phyloP scores from a whole-genome alignment of 805 yeast species.

The Dipodascus albidus region DNA sequence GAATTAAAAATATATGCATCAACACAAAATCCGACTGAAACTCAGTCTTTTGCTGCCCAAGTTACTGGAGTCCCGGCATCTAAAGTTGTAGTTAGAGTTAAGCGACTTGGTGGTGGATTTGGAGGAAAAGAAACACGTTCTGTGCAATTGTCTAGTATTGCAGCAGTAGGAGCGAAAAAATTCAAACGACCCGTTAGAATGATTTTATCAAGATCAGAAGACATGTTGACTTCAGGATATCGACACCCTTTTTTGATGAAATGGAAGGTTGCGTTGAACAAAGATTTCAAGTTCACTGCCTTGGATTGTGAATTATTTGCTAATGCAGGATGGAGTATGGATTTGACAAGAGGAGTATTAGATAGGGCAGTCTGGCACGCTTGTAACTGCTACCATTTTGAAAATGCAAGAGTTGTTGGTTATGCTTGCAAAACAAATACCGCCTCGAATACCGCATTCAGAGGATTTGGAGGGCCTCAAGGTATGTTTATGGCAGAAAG shows the following conservation, averaged over 20 bases:
- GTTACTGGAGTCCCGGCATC: constrained; percentile 33
- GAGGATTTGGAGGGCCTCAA: constrained; percentile 42
- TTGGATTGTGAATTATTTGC: constrained; percentile 31
- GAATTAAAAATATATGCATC: constrained; percentile 35
- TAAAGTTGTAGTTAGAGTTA: constrained; percentile 31
- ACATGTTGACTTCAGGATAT: constrained; percentile 36
- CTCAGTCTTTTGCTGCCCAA: constrained; percentile 33
- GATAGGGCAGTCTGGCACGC: constrained; percentile 36
- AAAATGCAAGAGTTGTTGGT: constrained; percentile 29
- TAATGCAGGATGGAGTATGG: constrained; percentile 40
- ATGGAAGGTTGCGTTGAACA: constrained; percentile 34
- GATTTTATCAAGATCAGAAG: constrained; percentile 32
- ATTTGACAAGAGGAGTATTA: constrained; percentile 37
- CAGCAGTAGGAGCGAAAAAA: constrained; percentile 34
- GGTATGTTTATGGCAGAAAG: constrained; percentile 36
- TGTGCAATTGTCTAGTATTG: constrained; percentile 29
- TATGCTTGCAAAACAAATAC: constrained; percentile 34
- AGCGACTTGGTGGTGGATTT: constrained; percentile 39
- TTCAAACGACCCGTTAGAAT: constrained; percentile 33
- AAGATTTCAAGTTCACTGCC: constrained; percentile 31
- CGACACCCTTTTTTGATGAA: constrained; percentile 36
- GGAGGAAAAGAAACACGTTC: constrained; percentile 39
- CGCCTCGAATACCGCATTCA: constrained; percentile 38
- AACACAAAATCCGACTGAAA: constrained; percentile 35
- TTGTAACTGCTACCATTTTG: constrained; percentile 34